Evolutionary conservation across 2,329 filamentous ascomycete species (phyloP).

Genomic region (Talaromyces atroroseus): DNA sequence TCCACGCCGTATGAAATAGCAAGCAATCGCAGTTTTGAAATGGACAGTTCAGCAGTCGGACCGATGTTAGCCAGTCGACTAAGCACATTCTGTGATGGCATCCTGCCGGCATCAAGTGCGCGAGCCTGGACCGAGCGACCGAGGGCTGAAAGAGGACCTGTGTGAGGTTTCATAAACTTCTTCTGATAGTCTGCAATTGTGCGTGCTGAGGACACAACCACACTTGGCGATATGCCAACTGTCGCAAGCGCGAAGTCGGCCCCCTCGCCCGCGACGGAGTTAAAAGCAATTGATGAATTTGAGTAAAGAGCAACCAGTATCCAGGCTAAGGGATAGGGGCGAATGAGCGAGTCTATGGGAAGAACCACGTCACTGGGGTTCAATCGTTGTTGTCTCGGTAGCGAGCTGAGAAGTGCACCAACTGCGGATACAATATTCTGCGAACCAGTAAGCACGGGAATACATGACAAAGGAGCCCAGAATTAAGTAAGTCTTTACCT

Average conservation of each 20-base stretch:
- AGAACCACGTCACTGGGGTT: slow-evolving; percentile 73
- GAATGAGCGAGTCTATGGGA: slow-evolving; percentile 72
- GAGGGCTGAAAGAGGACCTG: slow-evolving; percentile 59
- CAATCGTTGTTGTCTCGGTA: slow-evolving; percentile 71
- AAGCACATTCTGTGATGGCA: slow-evolving; percentile 62
- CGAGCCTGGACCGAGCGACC: slow-evolving; percentile 68
- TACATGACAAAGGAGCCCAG: not conserved
- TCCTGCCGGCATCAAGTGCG: slow-evolving; percentile 65
- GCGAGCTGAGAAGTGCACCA: slow-evolving; percentile 67
- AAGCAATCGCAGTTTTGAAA: slow-evolving; percentile 71
- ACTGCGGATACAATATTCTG: slow-evolving; percentile 83
- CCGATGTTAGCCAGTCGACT: slow-evolving; percentile 40
- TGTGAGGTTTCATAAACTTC: slow-evolving; percentile 55
- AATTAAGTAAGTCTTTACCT: slow-evolving; percentile 36
- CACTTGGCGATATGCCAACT: slow-evolving; percentile 69
- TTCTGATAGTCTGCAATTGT: slow-evolving; percentile 65
- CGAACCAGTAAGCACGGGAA: slow-evolving; percentile 3
- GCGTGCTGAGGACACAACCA: slow-evolving; percentile 71
- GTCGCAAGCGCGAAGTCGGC: slow-evolving; percentile 69
- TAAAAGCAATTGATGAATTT: slow-evolving; percentile 80
- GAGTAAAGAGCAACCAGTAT: slow-evolving; percentile 78
- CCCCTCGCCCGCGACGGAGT: slow-evolving; percentile 72
- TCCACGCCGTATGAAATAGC: slow-evolving; percentile 71
- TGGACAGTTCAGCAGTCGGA: slow-evolving; percentile 35
- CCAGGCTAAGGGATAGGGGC: slow-evolving; percentile 71